Evolutionary conservation across 306 rosid species (phyloP).

Genomic region (Luffa aegyptiaca): DNA sequence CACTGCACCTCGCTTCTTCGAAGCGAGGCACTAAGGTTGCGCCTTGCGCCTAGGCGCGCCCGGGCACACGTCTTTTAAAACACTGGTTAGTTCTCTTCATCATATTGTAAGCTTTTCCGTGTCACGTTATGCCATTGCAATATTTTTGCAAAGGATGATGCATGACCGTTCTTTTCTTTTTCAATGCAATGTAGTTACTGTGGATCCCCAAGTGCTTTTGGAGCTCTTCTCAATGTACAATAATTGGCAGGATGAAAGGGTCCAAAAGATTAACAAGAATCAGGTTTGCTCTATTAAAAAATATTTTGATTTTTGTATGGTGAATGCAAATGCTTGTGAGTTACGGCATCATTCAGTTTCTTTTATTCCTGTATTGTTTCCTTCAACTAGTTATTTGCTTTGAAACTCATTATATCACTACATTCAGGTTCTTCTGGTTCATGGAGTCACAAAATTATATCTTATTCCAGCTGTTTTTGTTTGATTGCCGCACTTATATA

Average conservation of each 20-base stretch:
- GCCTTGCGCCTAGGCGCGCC: too few species aligned
- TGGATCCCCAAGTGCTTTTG: constrained; percentile 68
- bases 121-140: background rate
- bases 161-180: background rate
- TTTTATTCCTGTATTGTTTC: background rate
- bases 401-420: background rate
- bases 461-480: background rate
- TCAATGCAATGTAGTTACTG: constrained; percentile 33
- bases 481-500: background rate
- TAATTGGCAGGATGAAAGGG: constrained; percentile 67
- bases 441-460: background rate
- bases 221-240: constrained; percentile 84
- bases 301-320: background rate
- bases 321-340: background rate
- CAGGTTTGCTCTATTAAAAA: constrained; percentile 41
- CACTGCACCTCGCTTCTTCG: too few species aligned
- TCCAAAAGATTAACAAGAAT: constrained; percentile 48
- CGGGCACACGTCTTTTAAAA: too few species aligned
- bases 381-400: background rate
- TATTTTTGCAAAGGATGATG: background rate
- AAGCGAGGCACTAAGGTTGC: too few species aligned
- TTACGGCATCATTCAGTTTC: background rate
- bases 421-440: background rate
- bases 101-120: background rate
- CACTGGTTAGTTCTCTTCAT: background rate